Evolutionary conservation across 805 yeast species (phyloP).

Genomic region (Wickerhamomyces bovis): DNA sequence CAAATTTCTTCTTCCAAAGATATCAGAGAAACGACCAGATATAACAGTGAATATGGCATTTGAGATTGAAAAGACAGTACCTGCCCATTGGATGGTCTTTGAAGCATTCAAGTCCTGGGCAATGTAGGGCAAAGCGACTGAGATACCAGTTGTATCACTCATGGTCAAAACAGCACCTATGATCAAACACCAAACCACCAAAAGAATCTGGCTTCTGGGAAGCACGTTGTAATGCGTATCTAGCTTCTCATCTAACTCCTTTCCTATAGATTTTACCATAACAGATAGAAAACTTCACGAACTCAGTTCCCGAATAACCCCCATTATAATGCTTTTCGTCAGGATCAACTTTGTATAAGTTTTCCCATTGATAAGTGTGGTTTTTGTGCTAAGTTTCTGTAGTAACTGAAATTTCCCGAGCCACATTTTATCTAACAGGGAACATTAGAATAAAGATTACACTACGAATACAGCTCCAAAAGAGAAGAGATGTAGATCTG

Average conservation of each 20-base stretch:
- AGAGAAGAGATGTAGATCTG: too few relatives aligned
- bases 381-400: too few relatives aligned
- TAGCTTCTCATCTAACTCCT: slow-evolving; percentile 4
- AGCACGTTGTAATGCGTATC: slow-evolving; percentile 5
- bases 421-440: too few relatives aligned
- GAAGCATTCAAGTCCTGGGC: slow-evolving; percentile 40
- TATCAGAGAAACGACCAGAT: slow-evolving; percentile 50
- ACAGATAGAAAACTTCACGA: neutral
- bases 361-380: neutral
- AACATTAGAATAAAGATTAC: too few relatives aligned
- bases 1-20: slow-evolving; percentile 45
- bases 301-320: neutral
- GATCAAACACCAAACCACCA: neutral
- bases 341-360: neutral
- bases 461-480: too few relatives aligned
- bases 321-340: neutral
- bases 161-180: slow-evolving; percentile 1
- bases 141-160: slow-evolving; percentile 41
- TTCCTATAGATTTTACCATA: neutral
- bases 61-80: slow-evolving; percentile 47
- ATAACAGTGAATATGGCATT: slow-evolving; percentile 47
- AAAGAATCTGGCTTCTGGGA: neutral
- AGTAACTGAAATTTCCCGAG: too few relatives aligned
- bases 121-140: slow-evolving; percentile 42
- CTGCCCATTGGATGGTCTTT: slow-evolving; percentile 52